Percentiles rank a stretch among this genome's conserved stretches.
These are phyloP conservation scores for Cryptococcus amylolentus DNA, from an alignment of 1,284 basidiomycete species.

Conservation along the genomic window DNA sequence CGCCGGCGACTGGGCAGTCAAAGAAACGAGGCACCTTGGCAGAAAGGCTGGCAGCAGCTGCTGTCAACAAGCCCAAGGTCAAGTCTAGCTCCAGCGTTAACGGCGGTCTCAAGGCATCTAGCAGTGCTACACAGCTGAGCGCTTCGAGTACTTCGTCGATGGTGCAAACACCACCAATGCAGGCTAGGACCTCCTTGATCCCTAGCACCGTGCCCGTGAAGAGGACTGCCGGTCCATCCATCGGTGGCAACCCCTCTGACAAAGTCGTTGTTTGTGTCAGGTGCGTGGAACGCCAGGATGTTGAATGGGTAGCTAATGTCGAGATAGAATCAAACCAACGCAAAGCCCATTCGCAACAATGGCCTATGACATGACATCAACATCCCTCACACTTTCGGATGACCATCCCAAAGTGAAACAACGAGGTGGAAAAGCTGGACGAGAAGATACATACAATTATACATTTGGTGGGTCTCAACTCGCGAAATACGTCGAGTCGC, in stretches of 20 bases:
- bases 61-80: conserved; percentile 8
- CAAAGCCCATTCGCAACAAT: conserved; percentile 27
- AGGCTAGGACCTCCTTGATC: conserved; percentile 8
- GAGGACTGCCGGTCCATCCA: not conserved
- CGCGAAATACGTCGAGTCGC: not conserved
- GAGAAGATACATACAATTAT: conserved; percentile 47
- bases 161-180: conserved; percentile 7
- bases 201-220: conserved; percentile 1
- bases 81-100: conserved; percentile 24
- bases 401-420: conserved; percentile 47
- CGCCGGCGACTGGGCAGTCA: conserved; percentile 6
- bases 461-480: conserved; percentile 39
- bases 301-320: not conserved
- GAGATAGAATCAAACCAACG: conserved; percentile 42
- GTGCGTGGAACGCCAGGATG: conserved; percentile 19
- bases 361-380: conserved; percentile 40
- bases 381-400: conserved; percentile 40
- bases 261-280: conserved; percentile 48
- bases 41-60: conserved; percentile 24
- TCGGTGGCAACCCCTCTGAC: conserved; percentile 17
- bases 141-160: not conserved
- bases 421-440: conserved; percentile 45
- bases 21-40: conserved; percentile 32
- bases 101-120: conserved; percentile 20
- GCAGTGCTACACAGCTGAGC: not conserved